Conservation (phyloP, 2,329 filamentous ascomycete species). For the Colletotrichum theobromicola region DNA sequence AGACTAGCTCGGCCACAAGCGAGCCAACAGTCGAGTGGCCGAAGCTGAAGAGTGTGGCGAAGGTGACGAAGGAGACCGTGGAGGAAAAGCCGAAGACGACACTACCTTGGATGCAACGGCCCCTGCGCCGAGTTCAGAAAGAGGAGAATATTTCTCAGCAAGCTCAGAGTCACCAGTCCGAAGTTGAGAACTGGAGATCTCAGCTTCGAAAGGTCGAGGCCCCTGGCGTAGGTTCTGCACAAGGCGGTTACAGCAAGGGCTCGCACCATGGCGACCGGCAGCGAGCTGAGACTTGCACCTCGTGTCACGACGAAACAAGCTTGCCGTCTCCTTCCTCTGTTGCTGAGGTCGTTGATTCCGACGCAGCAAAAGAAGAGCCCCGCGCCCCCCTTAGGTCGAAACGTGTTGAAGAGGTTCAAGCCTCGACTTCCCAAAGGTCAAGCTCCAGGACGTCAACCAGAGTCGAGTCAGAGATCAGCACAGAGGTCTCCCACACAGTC, state of each 20-base stretch:
- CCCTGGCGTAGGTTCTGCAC: not conserved
- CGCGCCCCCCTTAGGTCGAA: not conserved
- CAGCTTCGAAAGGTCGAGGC: not conserved
- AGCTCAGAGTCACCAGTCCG: not conserved
- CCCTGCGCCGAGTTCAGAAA: conserved; percentile 13
- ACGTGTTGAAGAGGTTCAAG: not conserved
- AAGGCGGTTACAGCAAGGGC: not conserved
- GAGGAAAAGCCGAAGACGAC: not conserved
- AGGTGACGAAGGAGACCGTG: not conserved
- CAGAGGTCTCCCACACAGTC: not conserved
- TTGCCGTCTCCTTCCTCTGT: not conserved
- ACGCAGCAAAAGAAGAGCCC: not conserved
- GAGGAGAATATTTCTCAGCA: conserved; percentile 10
- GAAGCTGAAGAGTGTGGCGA: conserved; percentile 15
- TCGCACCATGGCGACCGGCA: not conserved
- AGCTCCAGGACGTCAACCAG: not conserved
- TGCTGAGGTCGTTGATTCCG: not conserved
- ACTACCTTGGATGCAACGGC: conserved; percentile 7
- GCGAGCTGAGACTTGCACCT: not conserved
- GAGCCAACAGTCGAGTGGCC: conserved; percentile 7
- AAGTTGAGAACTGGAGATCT: conserved; percentile 8
- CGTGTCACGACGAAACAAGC: not conserved
- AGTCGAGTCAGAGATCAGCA: not conserved
- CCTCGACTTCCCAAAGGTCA: not conserved
- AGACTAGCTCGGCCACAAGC: not conserved